phyloP scores from a whole-genome alignment of 2,329 filamentous ascomycete species.

The Daldinia sp. region DNA sequence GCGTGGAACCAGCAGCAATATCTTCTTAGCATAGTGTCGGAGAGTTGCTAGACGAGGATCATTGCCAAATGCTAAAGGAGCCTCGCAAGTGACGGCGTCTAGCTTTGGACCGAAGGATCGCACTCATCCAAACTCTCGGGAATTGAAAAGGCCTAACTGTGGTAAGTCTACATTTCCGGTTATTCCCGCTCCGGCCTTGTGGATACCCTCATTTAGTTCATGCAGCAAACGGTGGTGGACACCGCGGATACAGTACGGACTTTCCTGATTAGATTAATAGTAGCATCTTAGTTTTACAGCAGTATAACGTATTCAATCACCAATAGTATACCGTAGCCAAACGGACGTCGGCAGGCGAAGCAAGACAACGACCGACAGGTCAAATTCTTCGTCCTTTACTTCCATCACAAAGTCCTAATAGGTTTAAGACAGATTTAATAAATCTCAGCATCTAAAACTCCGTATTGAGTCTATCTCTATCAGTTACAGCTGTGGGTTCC shows the following conservation, averaged over 20 bases:
- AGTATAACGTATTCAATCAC: background rate
- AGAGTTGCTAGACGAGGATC: background rate
- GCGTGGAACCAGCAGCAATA: background rate
- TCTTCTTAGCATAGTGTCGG: background rate
- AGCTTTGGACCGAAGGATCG: constrained; percentile 7
- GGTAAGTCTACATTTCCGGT: constrained; percentile 21
- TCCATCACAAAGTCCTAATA: background rate
- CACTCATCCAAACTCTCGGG: constrained; percentile 9
- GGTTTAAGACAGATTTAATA: background rate
- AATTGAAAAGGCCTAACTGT: constrained; percentile 6
- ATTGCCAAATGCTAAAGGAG: background rate
- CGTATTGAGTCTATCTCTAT: background rate
- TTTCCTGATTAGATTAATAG: background rate
- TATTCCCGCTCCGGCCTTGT: constrained; percentile 29
- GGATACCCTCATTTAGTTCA: constrained; percentile 16
- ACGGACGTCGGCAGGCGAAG: background rate
- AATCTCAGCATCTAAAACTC: background rate
- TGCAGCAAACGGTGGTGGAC: background rate
- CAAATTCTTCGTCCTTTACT: background rate
- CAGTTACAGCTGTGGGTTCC: too few species aligned
- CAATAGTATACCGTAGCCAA: background rate
- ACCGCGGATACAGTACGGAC: background rate
- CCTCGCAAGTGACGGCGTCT: constrained; percentile 3
- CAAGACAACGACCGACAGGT: background rate
- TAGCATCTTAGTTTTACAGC: background rate